Percentiles rank a stretch among this genome's conserved stretches.
Conservation (phyloP, 495 filamentous ascomycete species). For the Saxispiralis lemnorum region DNA sequence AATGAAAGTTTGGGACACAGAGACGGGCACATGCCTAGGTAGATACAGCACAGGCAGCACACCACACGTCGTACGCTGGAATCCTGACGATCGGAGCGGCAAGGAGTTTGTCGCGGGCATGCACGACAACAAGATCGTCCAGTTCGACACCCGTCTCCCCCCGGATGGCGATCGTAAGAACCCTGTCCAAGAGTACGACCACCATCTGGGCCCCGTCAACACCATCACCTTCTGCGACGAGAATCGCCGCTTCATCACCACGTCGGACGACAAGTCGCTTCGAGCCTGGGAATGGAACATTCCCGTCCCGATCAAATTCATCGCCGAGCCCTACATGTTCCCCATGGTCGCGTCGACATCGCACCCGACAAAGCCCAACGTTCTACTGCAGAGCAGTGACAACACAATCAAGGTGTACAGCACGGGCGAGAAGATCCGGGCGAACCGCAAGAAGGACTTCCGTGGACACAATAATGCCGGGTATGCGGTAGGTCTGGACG, state of each 20-base stretch:
- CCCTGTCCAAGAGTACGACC: constrained; percentile 91
- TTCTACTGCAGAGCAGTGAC: constrained; percentile 79
- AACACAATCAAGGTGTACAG: constrained; percentile 96
- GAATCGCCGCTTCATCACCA: constrained; percentile 89
- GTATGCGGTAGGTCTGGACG: constrained; percentile 75
- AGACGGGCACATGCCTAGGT: constrained; percentile 71
- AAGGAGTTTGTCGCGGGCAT: constrained; percentile 91
- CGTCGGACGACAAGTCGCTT: constrained; percentile 87
- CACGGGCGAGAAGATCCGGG: constrained; percentile 80
- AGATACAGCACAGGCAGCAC: constrained; percentile 86
- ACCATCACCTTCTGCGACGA: constrained; percentile 93
- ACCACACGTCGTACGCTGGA: constrained; percentile 86
- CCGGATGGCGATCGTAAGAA: constrained; percentile 36
- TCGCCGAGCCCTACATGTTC: constrained; percentile 94
- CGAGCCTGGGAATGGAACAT: constrained; percentile 97
- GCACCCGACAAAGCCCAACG: constrained; percentile 81
- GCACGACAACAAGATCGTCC: constrained; percentile 96
- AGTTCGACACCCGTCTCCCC: constrained; percentile 63
- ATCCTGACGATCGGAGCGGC: constrained; percentile 53
- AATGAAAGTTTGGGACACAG: constrained; percentile 96
- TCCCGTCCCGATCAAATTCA: constrained; percentile 75
- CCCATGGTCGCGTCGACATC: constrained; percentile 61
- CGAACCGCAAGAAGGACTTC: constrained; percentile 93
- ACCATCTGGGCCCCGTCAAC: constrained; percentile 93
- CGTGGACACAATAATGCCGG: constrained; percentile 89